These are phyloP conservation scores for Colletotrichum costaricense DNA, from an alignment of 2,329 filamentous ascomycete species.

Conservation along the genomic window DNA sequence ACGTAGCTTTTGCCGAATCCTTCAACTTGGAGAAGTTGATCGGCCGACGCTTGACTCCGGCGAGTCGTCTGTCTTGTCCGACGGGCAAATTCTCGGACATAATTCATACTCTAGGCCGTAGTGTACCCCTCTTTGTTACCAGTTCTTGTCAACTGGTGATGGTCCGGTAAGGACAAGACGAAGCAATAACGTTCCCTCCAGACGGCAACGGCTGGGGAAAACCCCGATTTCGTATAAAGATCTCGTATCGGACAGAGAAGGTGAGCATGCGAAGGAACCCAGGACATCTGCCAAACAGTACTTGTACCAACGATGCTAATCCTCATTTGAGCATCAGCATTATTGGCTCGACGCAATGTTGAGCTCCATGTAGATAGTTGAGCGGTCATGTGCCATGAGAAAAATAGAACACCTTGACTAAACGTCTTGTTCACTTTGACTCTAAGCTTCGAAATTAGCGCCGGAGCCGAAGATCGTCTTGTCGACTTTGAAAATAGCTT, in stretches of 20 bases:
- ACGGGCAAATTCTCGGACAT: neutral
- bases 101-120: neutral
- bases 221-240: neutral
- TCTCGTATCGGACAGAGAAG: neutral
- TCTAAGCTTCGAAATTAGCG: too few species aligned
- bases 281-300: neutral
- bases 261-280: neutral
- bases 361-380: neutral
- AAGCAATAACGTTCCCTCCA: neutral
- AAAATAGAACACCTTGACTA: too few species aligned
- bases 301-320: neutral
- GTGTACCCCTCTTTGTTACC: neutral
- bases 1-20: neutral
- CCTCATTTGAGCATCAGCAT: neutral
- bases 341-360: neutral
- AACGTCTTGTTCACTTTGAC: too few species aligned
- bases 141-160: constrained; percentile 28
- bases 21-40: neutral
- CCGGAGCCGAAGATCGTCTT: neutral
- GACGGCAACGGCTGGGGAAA: neutral
- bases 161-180: neutral
- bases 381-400: neutral
- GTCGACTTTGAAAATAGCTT: neutral
- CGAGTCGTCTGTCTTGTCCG: neutral
- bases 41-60: neutral